Evolutionary conservation across 78 protist genomes (phyloP), one percentile per base, ranked within the genome.

Genomic region (Cavenderia fasciculata): DNA sequence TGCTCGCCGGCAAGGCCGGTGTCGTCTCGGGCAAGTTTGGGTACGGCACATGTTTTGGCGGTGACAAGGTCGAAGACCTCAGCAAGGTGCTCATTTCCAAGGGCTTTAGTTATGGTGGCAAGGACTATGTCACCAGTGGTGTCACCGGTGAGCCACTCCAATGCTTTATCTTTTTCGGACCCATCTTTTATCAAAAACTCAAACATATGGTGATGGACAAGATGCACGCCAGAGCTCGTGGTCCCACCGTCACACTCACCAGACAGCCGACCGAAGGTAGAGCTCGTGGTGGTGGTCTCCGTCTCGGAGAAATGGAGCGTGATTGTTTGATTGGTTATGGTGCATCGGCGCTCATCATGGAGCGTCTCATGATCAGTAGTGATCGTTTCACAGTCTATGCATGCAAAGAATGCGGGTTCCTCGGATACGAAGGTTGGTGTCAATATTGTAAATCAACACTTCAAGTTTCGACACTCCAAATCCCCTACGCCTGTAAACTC

Each of bases 181-280:
- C 99, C 14, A 95, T 99, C 56, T 99, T 96, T 94, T 99, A 99
- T 77, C 99, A 99, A 86, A 98, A 97, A 86, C 97, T 99, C 36
- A 99, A 99, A 93, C 99, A 98, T 70, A 93, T 93, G 95, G 99
- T 99, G n/a, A 73, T 94, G 87, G 99, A 99, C 92, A 99, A 99
- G 93, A 98, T 99, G 99, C 99, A 99, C 82, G 98, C 99, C 2
- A 88, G 99, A 21, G 92, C 99, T 5, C 36, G 96, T 41, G 99
- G 99, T 29, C 99, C 99, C 0, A 74, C 98, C 1, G 96, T 98
- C 5, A 92, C 95, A 49, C 93, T 99, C 51, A 99, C 99, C 4
- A 92, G 99, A 8, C 99, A 99, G 88, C 99, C 99, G 27, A 99
- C 99, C 1, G 99, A 99, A 74, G 99, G 99, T 49, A 94, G 99